phyloP scores from a whole-genome alignment of 2,329 filamentous ascomycete species.

The Shiraia sp. region DNA sequence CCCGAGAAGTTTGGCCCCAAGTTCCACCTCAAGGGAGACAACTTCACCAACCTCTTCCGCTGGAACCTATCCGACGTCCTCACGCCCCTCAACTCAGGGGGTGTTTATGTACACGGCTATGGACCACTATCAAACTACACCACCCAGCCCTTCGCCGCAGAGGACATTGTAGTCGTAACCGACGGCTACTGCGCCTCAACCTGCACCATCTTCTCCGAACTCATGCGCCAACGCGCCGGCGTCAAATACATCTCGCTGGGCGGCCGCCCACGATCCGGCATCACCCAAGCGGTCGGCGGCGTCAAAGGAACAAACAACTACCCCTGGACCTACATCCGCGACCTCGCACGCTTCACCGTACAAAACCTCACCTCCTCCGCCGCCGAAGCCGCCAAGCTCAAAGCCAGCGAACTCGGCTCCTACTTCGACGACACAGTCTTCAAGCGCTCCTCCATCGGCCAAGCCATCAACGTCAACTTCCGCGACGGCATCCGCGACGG shows the following conservation, averaged over 20 bases:
- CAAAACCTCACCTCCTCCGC: slow-evolving; percentile 22
- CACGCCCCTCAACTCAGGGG: slow-evolving; percentile 42
- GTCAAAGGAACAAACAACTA: slow-evolving; percentile 59
- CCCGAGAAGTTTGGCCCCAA: slow-evolving; percentile 52
- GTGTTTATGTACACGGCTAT: slow-evolving; percentile 41
- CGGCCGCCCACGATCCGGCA: slow-evolving; percentile 58
- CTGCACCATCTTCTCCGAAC: slow-evolving; percentile 61
- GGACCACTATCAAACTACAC: slow-evolving; percentile 50
- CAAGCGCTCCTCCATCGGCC: slow-evolving; percentile 31
- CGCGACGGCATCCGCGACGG: slow-evolving; percentile 49
- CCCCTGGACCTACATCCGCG: slow-evolving; percentile 38
- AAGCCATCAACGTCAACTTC: slow-evolving; percentile 41
- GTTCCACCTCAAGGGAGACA: slow-evolving; percentile 50
- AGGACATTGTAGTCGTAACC: slow-evolving; percentile 60
- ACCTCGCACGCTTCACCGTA: slow-evolving; percentile 25
- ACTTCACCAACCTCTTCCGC: slow-evolving; percentile 61
- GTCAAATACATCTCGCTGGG: slow-evolving; percentile 64
- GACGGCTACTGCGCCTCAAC: slow-evolving; percentile 62
- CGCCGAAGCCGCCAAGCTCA: slow-evolving; percentile 32
- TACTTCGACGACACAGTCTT: slow-evolving; percentile 39
- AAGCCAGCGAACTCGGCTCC: slow-evolving; percentile 35
- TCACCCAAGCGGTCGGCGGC: slow-evolving; percentile 64
- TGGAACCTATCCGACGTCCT: slow-evolving; percentile 51
- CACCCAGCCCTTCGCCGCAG: slow-evolving; percentile 56
- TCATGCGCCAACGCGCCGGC: slow-evolving; percentile 57